Evolutionary conservation across 140 eudicot genomes (phyloP).

Genomic region (Flaveria floridana): DNA sequence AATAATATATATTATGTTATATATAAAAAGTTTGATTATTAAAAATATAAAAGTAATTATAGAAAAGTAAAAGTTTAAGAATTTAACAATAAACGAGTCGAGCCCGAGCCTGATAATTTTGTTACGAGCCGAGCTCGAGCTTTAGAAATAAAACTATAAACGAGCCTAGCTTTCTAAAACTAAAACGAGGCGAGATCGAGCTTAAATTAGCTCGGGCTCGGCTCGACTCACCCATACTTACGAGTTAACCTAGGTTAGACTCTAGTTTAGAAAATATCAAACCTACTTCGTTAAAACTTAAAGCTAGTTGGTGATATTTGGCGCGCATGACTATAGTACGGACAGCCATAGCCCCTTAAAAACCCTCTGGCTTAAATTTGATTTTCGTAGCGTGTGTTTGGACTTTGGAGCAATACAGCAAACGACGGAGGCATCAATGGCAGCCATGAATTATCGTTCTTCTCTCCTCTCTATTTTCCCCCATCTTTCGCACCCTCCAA

Average conservation of each 20-base stretch:
- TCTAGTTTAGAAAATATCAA: background rate
- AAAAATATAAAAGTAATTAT: too few species aligned
- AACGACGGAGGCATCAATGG: constrained; percentile 38
- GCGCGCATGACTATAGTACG: constrained; percentile 25
- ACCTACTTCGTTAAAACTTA: background rate
- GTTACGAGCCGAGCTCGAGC: too few species aligned
- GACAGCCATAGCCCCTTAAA: constrained; percentile 8
- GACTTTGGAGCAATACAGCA: constrained; percentile 13
- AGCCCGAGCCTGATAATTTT: too few species aligned
- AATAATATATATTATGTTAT: too few species aligned
- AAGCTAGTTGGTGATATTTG: constrained; percentile 16
- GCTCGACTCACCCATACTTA: too few species aligned
- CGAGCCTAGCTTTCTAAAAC: too few species aligned
- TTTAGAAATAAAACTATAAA: too few species aligned
- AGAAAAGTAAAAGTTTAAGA: too few species aligned
- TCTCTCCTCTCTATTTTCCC: constrained; percentile 27
- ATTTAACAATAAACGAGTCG: too few species aligned
- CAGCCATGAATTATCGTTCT: constrained; percentile 36
- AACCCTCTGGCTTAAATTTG: constrained; percentile 18
- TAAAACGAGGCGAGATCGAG: too few species aligned
- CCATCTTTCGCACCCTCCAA: constrained; percentile 17
- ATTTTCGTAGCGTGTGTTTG: background rate
- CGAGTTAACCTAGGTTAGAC: background rate
- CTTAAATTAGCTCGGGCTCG: too few species aligned
- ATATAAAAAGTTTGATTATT: too few species aligned